Percentiles rank a stretch among this genome's conserved stretches.
These are phyloP conservation scores for Fusarium citri DNA, from an alignment of 2,329 filamentous ascomycete species.

Conservation along the genomic window DNA sequence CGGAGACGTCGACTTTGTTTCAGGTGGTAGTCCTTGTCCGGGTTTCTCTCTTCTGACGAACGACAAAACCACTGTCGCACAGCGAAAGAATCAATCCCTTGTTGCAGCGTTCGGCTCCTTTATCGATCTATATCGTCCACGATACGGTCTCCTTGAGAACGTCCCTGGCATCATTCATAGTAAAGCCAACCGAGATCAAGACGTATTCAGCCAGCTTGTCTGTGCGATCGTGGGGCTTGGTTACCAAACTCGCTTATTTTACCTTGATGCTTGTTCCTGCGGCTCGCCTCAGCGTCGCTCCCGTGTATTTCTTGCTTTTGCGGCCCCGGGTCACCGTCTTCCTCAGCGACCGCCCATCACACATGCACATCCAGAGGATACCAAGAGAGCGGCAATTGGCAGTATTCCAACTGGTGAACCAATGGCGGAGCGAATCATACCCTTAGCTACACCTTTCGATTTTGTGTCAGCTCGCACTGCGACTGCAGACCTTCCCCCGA, in stretches of 20 bases:
- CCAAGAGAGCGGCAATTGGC: conserved; percentile 60
- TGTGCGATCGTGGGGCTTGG: conserved; percentile 80
- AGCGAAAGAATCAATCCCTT: conserved; percentile 78
- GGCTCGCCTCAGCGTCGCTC: conserved; percentile 74
- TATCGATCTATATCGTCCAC: conserved; percentile 78
- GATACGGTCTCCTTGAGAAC: conserved; percentile 83
- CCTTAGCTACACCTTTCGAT: conserved; percentile 67
- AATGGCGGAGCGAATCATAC: conserved; percentile 64
- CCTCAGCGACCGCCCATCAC: conserved; percentile 68
- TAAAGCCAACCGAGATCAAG: conserved; percentile 61
- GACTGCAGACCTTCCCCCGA: conserved; percentile 68
- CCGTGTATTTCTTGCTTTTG: conserved; percentile 77
- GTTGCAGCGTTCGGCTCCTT: conserved; percentile 81
- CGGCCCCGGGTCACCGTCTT: conserved; percentile 72
- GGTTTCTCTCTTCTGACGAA: conserved; percentile 76
- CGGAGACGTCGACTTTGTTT: conserved; percentile 75
- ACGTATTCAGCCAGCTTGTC: conserved; percentile 79
- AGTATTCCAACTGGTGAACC: conserved; percentile 67
- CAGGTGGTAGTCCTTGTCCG: conserved; percentile 81
- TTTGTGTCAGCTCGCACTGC: conserved; percentile 66
- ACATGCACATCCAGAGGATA: conserved; percentile 67
- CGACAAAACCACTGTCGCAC: conserved; percentile 64
- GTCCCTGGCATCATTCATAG: conserved; percentile 73
- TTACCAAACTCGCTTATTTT: conserved; percentile 77
- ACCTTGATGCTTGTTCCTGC: conserved; percentile 76